Evolutionary conservation across 2,329 filamentous ascomycete species (phyloP), one percentile per base, ranked within the genome.

Genomic region (Stagonosporopsis rhizophila): DNA sequence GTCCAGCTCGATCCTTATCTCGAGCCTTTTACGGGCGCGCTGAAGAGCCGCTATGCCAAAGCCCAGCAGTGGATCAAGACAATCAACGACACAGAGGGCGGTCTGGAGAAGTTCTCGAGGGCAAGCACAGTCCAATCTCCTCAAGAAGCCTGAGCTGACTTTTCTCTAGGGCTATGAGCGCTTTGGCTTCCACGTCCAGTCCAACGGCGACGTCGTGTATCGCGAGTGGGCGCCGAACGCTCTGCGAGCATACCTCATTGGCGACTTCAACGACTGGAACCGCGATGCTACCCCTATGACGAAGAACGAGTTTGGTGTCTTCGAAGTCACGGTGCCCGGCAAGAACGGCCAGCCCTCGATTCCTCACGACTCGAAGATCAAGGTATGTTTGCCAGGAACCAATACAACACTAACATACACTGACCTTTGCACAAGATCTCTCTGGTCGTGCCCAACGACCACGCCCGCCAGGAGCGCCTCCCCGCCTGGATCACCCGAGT

Each of bases 401-500:
- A 15, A 17, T 3, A 28, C 2, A 4, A 3, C 11, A 41, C 9
- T 20, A 25, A 39, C n/a, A 28, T 20, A 32, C 34, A 42, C 48
- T 56, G 32, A 56, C 53, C 20, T 2, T 9, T 39, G 11, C 8
- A 32, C 12, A 65, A 96, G 92, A 91, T 96, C 61, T 91, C 93
- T 8, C 85, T 99, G 76, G 86, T 90, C 45, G 84, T 91, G 9
- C 91, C 91, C 12, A 87, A 82, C 34, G 91, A 92, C 57, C 89
- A 95, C 73, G 78, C 77, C 25, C 85, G 89, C 65, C 87, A 94
- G 66, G 94, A 98, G 79, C 87, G 94, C 65, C 81, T 99, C 48
- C 95, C 95, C 23, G 91, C 92, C 25, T 99, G 95, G 95, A 98
- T 98, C 81, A 96, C 89, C 74, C 92, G 96, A 70, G 95, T 97